These are phyloP conservation scores for Aureobasidium zeae DNA, from an alignment of 2,329 filamentous ascomycete genomes.

Conservation along the genomic window DNA sequence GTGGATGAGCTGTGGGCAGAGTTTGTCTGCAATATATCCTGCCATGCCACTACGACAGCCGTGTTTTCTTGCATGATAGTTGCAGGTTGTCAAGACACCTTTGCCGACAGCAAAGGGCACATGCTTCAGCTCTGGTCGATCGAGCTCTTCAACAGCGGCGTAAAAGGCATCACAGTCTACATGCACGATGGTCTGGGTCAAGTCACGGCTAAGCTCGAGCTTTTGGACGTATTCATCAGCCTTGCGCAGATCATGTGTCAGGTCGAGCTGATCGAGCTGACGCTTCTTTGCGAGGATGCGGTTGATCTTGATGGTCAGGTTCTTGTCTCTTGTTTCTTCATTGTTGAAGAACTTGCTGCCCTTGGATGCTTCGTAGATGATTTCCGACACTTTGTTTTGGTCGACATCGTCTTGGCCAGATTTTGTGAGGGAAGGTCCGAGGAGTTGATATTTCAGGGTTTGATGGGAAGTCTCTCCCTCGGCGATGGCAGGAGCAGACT, in stretches of 20 bases:
- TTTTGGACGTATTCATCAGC: conserved; percentile 75
- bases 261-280: conserved; percentile 64
- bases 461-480: conserved; percentile 34
- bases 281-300: conserved; percentile 66
- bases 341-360: conserved; percentile 94
- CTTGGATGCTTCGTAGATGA: conserved; percentile 95
- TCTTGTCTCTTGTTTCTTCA: conserved; percentile 73
- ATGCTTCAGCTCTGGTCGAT: conserved; percentile 70
- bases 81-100: conserved; percentile 62
- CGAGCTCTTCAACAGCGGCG: conserved; percentile 73
- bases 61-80: conserved; percentile 83
- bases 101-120: conserved; percentile 86
- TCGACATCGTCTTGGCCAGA: conserved; percentile 90
- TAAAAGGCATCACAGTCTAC: conserved; percentile 98
- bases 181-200: conserved; percentile 79
- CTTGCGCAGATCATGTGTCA: conserved; percentile 61
- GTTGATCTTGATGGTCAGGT: conserved; percentile 76
- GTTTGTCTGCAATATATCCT: conserved; percentile 84
- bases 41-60: conserved; percentile 95
- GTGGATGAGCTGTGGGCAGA: conserved; percentile 77
- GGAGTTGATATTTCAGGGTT: conserved; percentile 78
- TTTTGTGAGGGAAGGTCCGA: conserved; percentile 88
- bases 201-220: conserved; percentile 67
- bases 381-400: conserved; percentile 85
- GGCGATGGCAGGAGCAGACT: not conserved